Conservation (phyloP, 768 basidiomycete species). For the Pisolithus microcarpus region DNA sequence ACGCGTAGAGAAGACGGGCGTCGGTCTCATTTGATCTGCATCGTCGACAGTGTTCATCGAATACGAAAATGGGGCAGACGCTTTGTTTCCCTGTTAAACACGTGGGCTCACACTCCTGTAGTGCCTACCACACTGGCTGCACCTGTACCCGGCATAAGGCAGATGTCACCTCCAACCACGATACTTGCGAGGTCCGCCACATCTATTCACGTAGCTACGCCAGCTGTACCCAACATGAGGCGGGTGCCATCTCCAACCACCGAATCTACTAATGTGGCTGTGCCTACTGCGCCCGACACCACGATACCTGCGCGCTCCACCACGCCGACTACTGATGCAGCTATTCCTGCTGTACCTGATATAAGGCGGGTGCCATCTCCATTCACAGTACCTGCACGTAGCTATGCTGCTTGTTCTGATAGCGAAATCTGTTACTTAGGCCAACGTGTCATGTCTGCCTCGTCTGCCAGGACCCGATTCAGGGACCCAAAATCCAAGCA, state of each 20-base stretch:
- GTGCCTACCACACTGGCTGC: neutral
- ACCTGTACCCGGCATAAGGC: neutral
- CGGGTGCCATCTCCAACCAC: too few species aligned
- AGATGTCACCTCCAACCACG: neutral
- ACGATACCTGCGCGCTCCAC: too few species aligned
- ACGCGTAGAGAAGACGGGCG: neutral
- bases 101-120: neutral
- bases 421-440: neutral
- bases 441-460: slow-evolving; percentile 27
- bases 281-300: too few species aligned
- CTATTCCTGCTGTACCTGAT: neutral
- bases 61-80: slow-evolving; percentile 13
- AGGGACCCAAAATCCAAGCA: slow-evolving; percentile 17
- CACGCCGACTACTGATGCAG: too few species aligned
- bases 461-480: slow-evolving; percentile 29
- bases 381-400: neutral
- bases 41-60: neutral
- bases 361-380: neutral
- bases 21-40: neutral
- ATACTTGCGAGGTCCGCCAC: slow-evolving; percentile 8
- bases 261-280: too few species aligned
- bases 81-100: slow-evolving; percentile 11
- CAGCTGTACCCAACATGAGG: neutral
- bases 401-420: neutral
- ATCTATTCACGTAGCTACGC: neutral